phyloP scores from a whole-genome alignment of 2,329 filamentous ascomycete genomes.

The Colletotrichum musicola region DNA sequence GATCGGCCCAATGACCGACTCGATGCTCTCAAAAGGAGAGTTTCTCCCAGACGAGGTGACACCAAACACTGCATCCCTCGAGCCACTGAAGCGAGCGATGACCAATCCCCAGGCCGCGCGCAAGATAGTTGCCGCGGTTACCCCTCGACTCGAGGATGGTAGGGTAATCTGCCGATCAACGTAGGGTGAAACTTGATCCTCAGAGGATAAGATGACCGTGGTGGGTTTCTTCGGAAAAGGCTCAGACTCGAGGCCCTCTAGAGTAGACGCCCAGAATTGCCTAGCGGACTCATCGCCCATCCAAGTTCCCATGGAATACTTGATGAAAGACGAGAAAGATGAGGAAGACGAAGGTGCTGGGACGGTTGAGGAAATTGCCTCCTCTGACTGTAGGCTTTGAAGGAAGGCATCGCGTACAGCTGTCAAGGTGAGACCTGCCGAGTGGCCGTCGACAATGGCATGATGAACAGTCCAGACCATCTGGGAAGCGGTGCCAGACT shows the following conservation, averaged over 20 bases:
- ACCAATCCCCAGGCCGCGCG: constrained; percentile 56
- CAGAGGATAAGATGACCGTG: background rate
- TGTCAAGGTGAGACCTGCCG: constrained; percentile 25
- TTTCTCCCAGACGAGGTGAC: constrained; percentile 51
- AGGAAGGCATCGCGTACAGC: constrained; percentile 19
- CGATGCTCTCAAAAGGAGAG: constrained; percentile 36
- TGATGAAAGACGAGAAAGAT: constrained; percentile 34
- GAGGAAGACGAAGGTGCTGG: background rate
- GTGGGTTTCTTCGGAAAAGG: constrained; percentile 18
- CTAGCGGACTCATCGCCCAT: background rate
- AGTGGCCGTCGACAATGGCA: constrained; percentile 27
- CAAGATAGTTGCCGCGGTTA: constrained; percentile 19
- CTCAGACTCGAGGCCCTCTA: constrained; percentile 16
- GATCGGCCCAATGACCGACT: constrained; percentile 47
- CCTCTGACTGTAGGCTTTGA: background rate
- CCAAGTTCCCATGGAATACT: constrained; percentile 11
- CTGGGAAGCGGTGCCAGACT: background rate
- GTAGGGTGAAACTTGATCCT: background rate
- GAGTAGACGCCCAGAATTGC: constrained; percentile 32
- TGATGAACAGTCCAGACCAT: constrained; percentile 42
- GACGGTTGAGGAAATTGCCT: background rate
- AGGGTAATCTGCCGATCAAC: background rate
- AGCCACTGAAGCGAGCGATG: constrained; percentile 51
- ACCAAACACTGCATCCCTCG: constrained; percentile 54
- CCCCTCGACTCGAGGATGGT: background rate